Evolutionary conservation across 768 basidiomycete species (phyloP).

Genomic region (Tephrocybe sp.): DNA sequence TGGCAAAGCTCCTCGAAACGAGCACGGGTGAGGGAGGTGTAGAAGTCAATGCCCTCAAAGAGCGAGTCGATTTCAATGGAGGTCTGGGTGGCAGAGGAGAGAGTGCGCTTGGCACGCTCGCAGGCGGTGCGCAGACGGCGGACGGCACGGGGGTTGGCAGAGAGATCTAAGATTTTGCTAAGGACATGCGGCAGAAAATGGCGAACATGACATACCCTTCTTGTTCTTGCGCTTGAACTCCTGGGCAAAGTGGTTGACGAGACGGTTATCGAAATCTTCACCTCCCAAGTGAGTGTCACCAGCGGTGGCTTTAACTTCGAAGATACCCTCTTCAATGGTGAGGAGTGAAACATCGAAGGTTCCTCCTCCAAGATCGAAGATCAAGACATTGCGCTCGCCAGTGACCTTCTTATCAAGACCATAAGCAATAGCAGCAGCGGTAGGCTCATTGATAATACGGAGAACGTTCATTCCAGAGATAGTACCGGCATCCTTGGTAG

Average conservation of each 20-base stretch:
- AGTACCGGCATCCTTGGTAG: constrained; percentile 95
- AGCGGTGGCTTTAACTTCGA: constrained; percentile 97
- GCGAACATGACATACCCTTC: constrained; percentile 57
- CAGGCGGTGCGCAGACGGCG: constrained; percentile 97
- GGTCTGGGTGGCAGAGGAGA: constrained; percentile 95
- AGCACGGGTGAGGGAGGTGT: constrained; percentile 96
- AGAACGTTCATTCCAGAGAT: constrained; percentile 95
- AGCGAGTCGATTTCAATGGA: constrained; percentile 98
- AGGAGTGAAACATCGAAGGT: constrained; percentile 97
- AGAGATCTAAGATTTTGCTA: constrained; percentile 58
- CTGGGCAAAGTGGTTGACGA: constrained; percentile 95
- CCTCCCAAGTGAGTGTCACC: constrained; percentile 99
- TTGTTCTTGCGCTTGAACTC: constrained; percentile 99
- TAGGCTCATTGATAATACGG: constrained; percentile 99
- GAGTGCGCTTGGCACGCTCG: constrained; percentile 97
- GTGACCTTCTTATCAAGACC: constrained; percentile 94
- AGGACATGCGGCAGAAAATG: constrained; percentile 2
- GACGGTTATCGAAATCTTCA: constrained; percentile 97
- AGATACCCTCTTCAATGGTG: constrained; percentile 96
- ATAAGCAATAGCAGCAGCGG: constrained; percentile 97
- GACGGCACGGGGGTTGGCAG: constrained; percentile 90
- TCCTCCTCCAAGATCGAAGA: constrained; percentile 98
- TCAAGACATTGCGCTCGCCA: constrained; percentile 93
- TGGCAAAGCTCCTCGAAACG: constrained; percentile 97
- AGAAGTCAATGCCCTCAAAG: constrained; percentile 97